phyloP scores from a whole-genome alignment of 2,329 filamentous ascomycete species.

The Tolypocladium album region DNA sequence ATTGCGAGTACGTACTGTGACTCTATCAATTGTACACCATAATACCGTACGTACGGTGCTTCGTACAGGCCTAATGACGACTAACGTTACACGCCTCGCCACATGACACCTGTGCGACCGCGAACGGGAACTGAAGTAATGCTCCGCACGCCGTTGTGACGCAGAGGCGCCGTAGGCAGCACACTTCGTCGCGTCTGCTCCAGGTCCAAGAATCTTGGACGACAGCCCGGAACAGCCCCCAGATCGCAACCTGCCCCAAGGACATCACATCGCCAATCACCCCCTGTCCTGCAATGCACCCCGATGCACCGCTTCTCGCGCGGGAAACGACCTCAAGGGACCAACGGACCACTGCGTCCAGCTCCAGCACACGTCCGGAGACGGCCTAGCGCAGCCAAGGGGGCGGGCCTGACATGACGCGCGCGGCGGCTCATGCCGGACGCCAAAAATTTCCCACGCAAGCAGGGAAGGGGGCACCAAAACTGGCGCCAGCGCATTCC shows the following conservation, averaged over 20 bases:
- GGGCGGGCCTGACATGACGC: not conserved
- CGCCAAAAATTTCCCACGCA: not conserved
- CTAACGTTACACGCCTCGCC: not conserved
- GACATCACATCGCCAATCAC: not conserved
- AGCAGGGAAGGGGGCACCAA: not conserved
- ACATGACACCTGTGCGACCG: too few species aligned
- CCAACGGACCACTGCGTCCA: not conserved
- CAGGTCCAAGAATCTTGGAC: too few species aligned
- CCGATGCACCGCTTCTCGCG: not conserved
- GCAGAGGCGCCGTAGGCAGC: too few species aligned
- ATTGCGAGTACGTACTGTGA: too few species aligned
- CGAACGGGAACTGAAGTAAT: too few species aligned
- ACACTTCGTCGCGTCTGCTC: not conserved
- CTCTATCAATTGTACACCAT: too few species aligned
- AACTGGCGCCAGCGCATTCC: too few species aligned
- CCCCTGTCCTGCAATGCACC: too few species aligned
- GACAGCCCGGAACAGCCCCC: too few species aligned
- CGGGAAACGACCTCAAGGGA: too few species aligned
- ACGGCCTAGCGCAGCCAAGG: not conserved
- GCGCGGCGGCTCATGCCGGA: not conserved
- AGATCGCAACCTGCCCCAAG: not conserved
- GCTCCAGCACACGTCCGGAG: not conserved
- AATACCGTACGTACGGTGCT: too few species aligned
- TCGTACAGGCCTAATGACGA: not conserved
- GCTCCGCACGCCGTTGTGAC: too few species aligned